Evolutionary conservation across 2,329 filamentous ascomycete genomes (phyloP).

Genomic region (Zasmidium citrigriseum): DNA sequence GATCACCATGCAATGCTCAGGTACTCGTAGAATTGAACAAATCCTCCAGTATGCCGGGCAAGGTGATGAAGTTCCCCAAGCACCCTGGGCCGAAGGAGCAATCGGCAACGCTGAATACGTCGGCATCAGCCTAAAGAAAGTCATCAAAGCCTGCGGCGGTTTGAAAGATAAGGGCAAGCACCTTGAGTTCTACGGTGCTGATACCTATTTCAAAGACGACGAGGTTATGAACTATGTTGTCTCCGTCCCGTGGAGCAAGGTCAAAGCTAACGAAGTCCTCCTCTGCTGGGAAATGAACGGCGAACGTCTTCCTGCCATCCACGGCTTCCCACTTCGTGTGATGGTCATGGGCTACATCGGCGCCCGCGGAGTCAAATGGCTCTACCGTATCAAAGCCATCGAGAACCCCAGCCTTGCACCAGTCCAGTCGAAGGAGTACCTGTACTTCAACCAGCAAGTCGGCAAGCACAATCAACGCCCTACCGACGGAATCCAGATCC

Average conservation of each 20-base stretch:
- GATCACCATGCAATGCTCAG: slow-evolving; percentile 67
- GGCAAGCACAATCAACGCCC: slow-evolving; percentile 66
- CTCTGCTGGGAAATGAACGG: slow-evolving; percentile 64
- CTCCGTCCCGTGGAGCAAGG: slow-evolving; percentile 66
- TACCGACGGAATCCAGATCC: slow-evolving; percentile 60
- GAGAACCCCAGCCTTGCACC: slow-evolving; percentile 57
- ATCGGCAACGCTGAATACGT: slow-evolving; percentile 64
- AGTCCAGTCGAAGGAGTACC: slow-evolving; percentile 65
- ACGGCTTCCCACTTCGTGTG: slow-evolving; percentile 58
- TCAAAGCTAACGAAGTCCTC: slow-evolving; percentile 67
- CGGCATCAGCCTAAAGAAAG: slow-evolving; percentile 50
- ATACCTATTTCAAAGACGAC: slow-evolving; percentile 72
- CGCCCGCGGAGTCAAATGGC: slow-evolving; percentile 69
- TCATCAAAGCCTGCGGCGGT: slow-evolving; percentile 71
- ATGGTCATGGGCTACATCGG: slow-evolving; percentile 62
- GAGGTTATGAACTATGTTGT: slow-evolving; percentile 68
- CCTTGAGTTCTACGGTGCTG: slow-evolving; percentile 68
- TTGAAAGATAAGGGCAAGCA: slow-evolving; percentile 60
- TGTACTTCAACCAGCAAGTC: slow-evolving; percentile 69
- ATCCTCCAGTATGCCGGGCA: slow-evolving; percentile 66
- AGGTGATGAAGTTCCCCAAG: slow-evolving; percentile 48
- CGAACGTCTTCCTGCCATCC: slow-evolving; percentile 61
- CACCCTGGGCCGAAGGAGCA: slow-evolving; percentile 60
- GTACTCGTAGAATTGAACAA: slow-evolving; percentile 69
- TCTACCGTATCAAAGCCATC: slow-evolving; percentile 64